Base-by-base conservation (phyloP, 108 stramenopile species). In the Schizochytrium sp. region DNA sequence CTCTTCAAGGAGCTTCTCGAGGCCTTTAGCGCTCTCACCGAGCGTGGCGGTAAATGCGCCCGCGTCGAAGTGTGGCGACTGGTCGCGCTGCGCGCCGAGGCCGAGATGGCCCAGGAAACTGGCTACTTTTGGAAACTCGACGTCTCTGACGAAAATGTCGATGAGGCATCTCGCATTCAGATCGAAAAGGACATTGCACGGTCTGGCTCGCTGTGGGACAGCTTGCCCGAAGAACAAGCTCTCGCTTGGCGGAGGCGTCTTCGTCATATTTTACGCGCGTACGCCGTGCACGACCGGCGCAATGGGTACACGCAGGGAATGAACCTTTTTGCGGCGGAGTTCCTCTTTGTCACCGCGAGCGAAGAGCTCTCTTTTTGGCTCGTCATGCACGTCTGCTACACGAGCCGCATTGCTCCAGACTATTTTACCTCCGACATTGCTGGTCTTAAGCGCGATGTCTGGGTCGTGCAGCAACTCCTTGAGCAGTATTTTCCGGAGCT, bases 241-340 rank as follows among this genome's bases (percentile, higher is more conserved):
- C n/a, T 25, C 19, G 45, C 45, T 0, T 83, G 76, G 76, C 45
- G 45, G 10, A 1, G 6, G n/a, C 19, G 51, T 19, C 76, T 83
- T 12, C 48, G 51, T 25, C 45, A 83, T 23, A 53, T 83, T 18
- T 23, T 83, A 16, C 45, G 76, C 19, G 76, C 76, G 0, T 83
- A 53, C 51, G 76, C 76, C 12, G 76, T 53, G 12, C 76, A 83
- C 51, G 76, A 83, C 51, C 44, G 51, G 51, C 45, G 45, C 25
- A 47, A 83, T 23, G 76, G 76, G n/a, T 83, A 83, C 51, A 83
- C 76, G 5, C 76, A 83, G 51, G 76, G 76, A 43, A 83, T 83
- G 76, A 83, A 83, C 48, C 76, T 83, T 12, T 83, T 83, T 53
- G 76, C 76, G 45, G 51, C 48, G 19, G 76, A 83, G 76, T 83